Evolutionary conservation across 2,329 filamentous ascomycete species (phyloP).

Genomic region (Fusarium sublunatum): DNA sequence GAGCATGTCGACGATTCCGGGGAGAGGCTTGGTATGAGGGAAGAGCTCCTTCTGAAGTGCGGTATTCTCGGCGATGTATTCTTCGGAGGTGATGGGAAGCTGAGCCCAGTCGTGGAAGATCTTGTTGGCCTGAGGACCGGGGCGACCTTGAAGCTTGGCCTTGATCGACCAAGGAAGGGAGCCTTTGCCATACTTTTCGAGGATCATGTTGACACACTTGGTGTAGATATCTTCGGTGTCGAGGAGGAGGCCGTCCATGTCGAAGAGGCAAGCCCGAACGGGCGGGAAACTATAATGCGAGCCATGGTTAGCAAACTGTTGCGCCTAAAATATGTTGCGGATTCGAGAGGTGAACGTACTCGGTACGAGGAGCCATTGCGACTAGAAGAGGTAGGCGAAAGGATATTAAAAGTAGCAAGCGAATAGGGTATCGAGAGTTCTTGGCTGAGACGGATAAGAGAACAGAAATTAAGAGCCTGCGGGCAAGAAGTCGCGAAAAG

Average conservation of each 20-base stretch:
- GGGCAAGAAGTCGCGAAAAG: background rate
- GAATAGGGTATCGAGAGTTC: conserved; percentile 9
- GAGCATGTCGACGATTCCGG: conserved; percentile 80
- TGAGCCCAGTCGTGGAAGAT: conserved; percentile 83
- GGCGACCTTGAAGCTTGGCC: conserved; percentile 78
- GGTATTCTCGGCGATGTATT: conserved; percentile 71
- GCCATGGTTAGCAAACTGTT: conserved; percentile 19
- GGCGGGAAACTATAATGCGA: conserved; percentile 72
- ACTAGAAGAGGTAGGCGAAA: background rate
- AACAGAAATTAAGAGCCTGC: background rate
- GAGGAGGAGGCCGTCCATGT: conserved; percentile 97
- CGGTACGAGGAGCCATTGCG: conserved; percentile 58
- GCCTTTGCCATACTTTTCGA: conserved; percentile 78
- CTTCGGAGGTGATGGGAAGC: conserved; percentile 77
- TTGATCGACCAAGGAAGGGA: conserved; percentile 93
- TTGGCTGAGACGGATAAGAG: background rate
- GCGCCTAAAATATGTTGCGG: background rate
- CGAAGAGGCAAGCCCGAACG: conserved; percentile 92
- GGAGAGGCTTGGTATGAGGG: conserved; percentile 77
- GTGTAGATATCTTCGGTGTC: conserved; percentile 94
- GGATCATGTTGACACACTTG: conserved; percentile 81
- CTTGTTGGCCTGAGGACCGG: conserved; percentile 63
- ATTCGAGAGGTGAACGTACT: conserved; percentile 51
- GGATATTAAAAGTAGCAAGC: background rate
- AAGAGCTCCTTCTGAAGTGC: conserved; percentile 79